Conservation (phyloP, 2,329 filamentous ascomycete species). For the Neocatenulostroma microsporum region DNA sequence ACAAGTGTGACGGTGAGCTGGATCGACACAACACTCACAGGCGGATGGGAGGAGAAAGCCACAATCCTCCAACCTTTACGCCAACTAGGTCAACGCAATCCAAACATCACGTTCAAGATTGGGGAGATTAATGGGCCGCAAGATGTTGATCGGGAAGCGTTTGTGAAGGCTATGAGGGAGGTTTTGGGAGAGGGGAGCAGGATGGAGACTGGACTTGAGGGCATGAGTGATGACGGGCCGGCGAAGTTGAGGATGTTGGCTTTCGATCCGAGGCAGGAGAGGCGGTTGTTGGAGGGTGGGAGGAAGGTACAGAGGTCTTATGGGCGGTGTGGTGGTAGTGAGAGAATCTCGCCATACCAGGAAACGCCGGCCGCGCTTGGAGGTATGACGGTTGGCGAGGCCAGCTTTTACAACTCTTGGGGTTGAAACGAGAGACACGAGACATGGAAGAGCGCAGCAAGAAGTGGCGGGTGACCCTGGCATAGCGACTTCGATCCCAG, state of each 20-base stretch:
- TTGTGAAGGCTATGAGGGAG: conserved; percentile 17
- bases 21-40: conserved; percentile 25
- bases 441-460: no score
- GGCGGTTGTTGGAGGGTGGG: conserved; percentile 4
- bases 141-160: conserved; percentile 15
- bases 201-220: conserved; percentile 9
- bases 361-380: not conserved
- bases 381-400: not conserved
- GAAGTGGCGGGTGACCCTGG: no score
- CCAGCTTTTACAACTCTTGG: not conserved
- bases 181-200: conserved; percentile 13
- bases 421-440: not conserved
- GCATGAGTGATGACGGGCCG: conserved; percentile 6
- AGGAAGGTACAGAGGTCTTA: not conserved
- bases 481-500: no score
- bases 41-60: conserved; percentile 22
- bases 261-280: conserved; percentile 22
- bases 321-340: not conserved
- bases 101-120: conserved; percentile 19
- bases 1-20: conserved; percentile 24
- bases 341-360: not conserved
- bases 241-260: conserved; percentile 19
- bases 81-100: conserved; percentile 9
- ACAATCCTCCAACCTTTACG: conserved; percentile 20
- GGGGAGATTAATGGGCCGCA: conserved; percentile 21